phyloP scores from a whole-genome alignment of 129 eudicot species.

The Centella asiatica region DNA sequence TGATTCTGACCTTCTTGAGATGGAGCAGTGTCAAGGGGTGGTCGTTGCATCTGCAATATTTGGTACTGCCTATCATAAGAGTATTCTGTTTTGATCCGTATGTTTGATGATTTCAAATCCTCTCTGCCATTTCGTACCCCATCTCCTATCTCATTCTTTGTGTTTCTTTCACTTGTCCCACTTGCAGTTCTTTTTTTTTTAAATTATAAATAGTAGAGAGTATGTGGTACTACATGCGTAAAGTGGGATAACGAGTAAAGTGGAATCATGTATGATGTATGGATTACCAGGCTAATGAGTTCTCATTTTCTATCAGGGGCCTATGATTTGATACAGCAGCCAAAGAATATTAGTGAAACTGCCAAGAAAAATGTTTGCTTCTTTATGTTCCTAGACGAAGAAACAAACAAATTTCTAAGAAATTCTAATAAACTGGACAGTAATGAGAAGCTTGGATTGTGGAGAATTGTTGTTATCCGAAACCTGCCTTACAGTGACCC shows the following conservation, averaged over 20 bases:
- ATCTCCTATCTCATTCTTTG: too few relatives aligned
- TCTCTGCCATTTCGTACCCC: too few relatives aligned
- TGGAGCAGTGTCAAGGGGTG: constrained; percentile 75
- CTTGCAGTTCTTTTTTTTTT: too few relatives aligned
- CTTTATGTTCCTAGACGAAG: constrained; percentile 87
- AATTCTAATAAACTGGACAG: constrained; percentile 50
- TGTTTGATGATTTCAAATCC: constrained; percentile 5
- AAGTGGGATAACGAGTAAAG: too few relatives aligned
- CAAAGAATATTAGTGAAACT: constrained; percentile 67
- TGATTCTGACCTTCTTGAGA: constrained; percentile 79
- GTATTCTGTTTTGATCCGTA: constrained; percentile 1
- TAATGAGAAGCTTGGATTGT: constrained; percentile 59
- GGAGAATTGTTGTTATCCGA: constrained; percentile 79
- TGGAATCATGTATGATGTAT: too few relatives aligned
- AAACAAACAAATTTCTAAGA: constrained; percentile 61
- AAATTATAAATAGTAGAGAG: too few relatives aligned
- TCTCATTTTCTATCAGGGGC: constrained; percentile 42
- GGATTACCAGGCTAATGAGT: constrained; percentile 8
- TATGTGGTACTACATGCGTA: too few relatives aligned
- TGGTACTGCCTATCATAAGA: constrained; percentile 40
- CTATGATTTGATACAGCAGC: constrained; percentile 79
- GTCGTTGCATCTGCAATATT: constrained; percentile 98
- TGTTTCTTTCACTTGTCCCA: too few relatives aligned
- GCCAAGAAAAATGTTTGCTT: constrained; percentile 67
- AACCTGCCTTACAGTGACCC: constrained; percentile 89